Evolutionary conservation across 73 alveolate species (phyloP).

Genomic region (Paramecium sonneborni): DNA sequence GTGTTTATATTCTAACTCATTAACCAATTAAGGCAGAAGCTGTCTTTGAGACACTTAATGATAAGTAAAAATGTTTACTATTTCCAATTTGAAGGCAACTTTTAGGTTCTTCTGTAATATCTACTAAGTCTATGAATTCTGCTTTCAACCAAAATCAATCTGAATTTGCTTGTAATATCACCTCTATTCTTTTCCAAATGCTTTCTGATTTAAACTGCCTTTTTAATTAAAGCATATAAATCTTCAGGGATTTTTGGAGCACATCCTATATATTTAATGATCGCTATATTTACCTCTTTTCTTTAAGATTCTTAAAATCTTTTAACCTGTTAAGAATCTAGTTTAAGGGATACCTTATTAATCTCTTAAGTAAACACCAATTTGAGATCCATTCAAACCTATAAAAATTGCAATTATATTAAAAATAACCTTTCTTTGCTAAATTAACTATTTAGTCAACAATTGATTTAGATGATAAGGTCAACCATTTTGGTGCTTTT

Average conservation of each 20-base stretch:
- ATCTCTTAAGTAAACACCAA: conserved; percentile 69
- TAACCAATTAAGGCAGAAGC: conserved; percentile 55
- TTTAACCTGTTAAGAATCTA: conserved; percentile 68
- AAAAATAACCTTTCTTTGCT: conserved; percentile 64
- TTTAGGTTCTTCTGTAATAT: conserved; percentile 94
- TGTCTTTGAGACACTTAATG: conserved; percentile 39
- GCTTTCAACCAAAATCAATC: conserved; percentile 96
- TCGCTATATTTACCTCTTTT: conserved; percentile 48
- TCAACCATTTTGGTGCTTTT: conserved; percentile 71
- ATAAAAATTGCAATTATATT: not conserved
- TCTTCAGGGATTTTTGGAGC: conserved; percentile 99
- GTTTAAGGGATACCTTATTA: conserved; percentile 64
- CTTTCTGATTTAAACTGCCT: conserved; percentile 98
- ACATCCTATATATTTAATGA: conserved; percentile 68
- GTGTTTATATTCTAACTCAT: conserved; percentile 14
- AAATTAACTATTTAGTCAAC: conserved; percentile 61
- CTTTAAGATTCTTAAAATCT: conserved; percentile 65
- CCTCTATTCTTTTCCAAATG: conserved; percentile 97
- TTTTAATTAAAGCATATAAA: conserved; percentile 96
- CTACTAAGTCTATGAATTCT: conserved; percentile 99
- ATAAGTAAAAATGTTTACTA: conserved; percentile 48
- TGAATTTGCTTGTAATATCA: conserved; percentile 95
- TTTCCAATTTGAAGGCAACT: conserved; percentile 97
- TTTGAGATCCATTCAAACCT: conserved; percentile 65
- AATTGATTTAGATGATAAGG: conserved; percentile 57